Conservation (phyloP, 1,139 yeast species). For the Diutina neorugosa region DNA sequence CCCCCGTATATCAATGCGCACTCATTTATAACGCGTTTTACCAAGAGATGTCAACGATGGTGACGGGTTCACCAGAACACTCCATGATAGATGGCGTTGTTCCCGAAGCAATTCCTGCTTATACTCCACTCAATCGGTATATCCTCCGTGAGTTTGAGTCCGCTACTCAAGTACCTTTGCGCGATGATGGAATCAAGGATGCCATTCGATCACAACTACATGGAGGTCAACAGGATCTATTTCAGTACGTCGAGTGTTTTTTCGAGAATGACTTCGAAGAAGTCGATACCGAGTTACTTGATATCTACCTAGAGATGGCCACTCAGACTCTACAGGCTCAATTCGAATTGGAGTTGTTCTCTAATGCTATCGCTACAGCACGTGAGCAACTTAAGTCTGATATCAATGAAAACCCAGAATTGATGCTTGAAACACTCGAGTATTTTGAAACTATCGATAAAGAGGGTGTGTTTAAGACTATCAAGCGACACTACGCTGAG, state of each 20-base stretch:
- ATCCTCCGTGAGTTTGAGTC: slow-evolving; percentile 1
- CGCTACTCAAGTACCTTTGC: not conserved
- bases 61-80: not conserved
- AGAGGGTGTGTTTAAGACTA: not conserved
- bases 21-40: not conserved
- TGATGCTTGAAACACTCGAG: not conserved
- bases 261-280: not conserved
- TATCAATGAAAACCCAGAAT: not conserved
- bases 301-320: not conserved
- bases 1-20: too few relatives aligned
- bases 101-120: not conserved
- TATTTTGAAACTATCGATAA: not conserved
- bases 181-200: not conserved
- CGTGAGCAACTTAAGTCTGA: not conserved
- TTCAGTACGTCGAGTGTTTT: not conserved
- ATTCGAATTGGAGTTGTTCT: not conserved
- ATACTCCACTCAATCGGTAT: not conserved
- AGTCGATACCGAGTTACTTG: not conserved
- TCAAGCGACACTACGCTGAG: not conserved
- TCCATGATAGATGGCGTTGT: not conserved
- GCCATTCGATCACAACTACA: not conserved
- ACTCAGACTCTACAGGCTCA: not conserved
- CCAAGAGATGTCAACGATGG: not conserved
- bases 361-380: not conserved
- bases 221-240: not conserved